Evolutionary conservation across 2,329 filamentous ascomycete genomes (phyloP), one percentile per base, ranked within the genome.

Genomic region (Aspergillus sp.): DNA sequence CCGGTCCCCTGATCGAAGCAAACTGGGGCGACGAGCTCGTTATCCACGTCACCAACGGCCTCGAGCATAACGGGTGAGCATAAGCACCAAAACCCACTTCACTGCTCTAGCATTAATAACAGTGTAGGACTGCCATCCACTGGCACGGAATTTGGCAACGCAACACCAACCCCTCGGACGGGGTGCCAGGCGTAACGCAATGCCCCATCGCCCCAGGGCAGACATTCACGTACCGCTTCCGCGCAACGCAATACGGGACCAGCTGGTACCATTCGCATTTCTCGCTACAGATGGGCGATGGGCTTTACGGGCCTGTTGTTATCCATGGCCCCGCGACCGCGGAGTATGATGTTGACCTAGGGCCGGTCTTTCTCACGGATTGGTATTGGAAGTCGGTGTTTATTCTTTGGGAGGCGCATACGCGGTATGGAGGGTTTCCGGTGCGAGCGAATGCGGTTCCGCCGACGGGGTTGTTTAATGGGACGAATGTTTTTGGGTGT

Each of bases 1-100:
- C 89, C 0, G 89, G 87, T 0, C 89, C 89, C 1, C 78, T 81
- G 14, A 84, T 92, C 56, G 81, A 82, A 60, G 87, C 83, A 12
- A 81, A 87, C 70, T 87, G 84, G 84, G 85, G 85, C 35, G 85
- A 87, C 64, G 74, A 59, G 11, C 74, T 87, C 3, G 68, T 72
- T n/a, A 71, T 86, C n/a, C 82, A 82, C 54, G 80, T 88, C 68
- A 57, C 57, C 14, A 82, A 74, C 35, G 88, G 87, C 67, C 64
- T 76, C 79, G 72, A 51, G 27, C 27, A 31, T 31, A 31, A 31
- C 27, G 27, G 27, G 27, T 31, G 27, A 31, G 27, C 9, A 21
- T 4, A 21, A 1, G 17, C 17, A 17, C 17, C 17, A 17, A 4
- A 21, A 21, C 3, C 19, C 3, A 21, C 19, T 3, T 21, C 1